A percentile compares a stretch with the other conserved stretches of the same genome.
phyloP scores from a whole-genome alignment of 345 rosid genomes.

The Passiflora organensis region DNA sequence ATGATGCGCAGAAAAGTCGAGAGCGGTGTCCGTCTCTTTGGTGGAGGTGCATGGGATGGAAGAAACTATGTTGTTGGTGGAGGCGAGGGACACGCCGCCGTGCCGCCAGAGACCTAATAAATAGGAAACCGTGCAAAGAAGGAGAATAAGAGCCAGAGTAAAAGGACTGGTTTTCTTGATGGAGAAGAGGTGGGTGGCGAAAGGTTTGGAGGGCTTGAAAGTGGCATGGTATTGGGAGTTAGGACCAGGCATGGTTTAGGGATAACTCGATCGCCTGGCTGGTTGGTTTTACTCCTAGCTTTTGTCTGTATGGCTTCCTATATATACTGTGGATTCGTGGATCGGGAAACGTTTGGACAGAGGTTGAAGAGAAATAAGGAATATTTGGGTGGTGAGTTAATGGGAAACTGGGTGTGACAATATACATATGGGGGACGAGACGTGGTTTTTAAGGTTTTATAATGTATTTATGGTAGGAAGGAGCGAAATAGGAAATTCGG shows the following conservation, averaged over 20 bases:
- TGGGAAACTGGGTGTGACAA: background rate
- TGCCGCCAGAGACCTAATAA: constrained; percentile 35
- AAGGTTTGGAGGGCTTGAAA: constrained; percentile 21
- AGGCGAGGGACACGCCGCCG: constrained; percentile 1
- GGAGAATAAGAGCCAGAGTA: constrained; percentile 19
- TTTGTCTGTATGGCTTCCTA: background rate
- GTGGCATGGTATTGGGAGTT: constrained; percentile 5
- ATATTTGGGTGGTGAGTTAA: constrained; percentile 1
- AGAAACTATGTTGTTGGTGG: background rate
- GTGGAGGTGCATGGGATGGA: constrained; percentile 13
- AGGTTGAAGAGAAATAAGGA: constrained; percentile 6
- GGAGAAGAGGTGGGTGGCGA: constrained; percentile 9
- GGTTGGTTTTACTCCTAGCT: background rate
- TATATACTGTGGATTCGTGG: constrained; percentile 2
- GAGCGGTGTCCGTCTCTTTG: background rate
- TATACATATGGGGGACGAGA: no score
- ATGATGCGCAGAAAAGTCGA: constrained; percentile 21
- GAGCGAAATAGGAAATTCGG: background rate
- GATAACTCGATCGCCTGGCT: no score
- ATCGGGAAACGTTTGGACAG: background rate
- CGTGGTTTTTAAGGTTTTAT: no score
- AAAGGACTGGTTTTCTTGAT: constrained; percentile 14
- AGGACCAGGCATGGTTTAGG: constrained; percentile 21
- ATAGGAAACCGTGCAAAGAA: constrained; percentile 41
- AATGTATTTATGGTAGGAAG: no score